Evolutionary conservation across 371 early-diverging fungal genomes (phyloP), one percentile per base, ranked within the genome.

Genomic region (Syncephalis plumigaleata): DNA sequence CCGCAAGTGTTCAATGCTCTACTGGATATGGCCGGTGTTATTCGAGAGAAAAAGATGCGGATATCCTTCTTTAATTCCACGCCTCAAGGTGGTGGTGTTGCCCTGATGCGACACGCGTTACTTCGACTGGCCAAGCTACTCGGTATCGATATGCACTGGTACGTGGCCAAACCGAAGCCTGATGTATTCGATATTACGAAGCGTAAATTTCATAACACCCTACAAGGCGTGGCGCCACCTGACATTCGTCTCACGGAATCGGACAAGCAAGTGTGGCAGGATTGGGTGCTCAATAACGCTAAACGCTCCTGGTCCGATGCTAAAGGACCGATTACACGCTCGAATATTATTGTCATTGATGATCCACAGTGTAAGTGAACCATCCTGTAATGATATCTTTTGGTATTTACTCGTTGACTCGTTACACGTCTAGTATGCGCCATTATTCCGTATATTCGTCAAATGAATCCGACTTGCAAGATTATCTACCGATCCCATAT

Each of bases 61-160:
- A 66, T 84, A n/a, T 57, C 73, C 9, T 89, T 72, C 55, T 82
- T 89, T 60, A 84, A 78, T 56, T 81, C 87, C 2, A 90, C 90
- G 1, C 79, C 85, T 38, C 86, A 84, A 59, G 90, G 90, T 31
- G 90, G 90, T 31, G 90, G 90, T 23, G 91, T 90, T 11, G 87
- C 91, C 4, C 66, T 90, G 37, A 90, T 90, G 91, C 73, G 88
- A 45, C 87, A 90, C 59, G 81, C 87, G 7, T 56, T 79, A 1
- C 57, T 87, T 21, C 71, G 91, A 13, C 67, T 86, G 50, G 65
- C 77, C 43, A 57, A 64, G 26, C 58, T 87, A 39, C 64, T 73
- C 17, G 73, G 64, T 44, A 58, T 87, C 17, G 70, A 80, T 52
- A 71, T 65, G 36, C 77, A 77, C 53, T 90, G 79, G 80, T 77